Base-by-base conservation (phyloP, 306 rosid genomes). In the Sophora flavescens region DNA sequence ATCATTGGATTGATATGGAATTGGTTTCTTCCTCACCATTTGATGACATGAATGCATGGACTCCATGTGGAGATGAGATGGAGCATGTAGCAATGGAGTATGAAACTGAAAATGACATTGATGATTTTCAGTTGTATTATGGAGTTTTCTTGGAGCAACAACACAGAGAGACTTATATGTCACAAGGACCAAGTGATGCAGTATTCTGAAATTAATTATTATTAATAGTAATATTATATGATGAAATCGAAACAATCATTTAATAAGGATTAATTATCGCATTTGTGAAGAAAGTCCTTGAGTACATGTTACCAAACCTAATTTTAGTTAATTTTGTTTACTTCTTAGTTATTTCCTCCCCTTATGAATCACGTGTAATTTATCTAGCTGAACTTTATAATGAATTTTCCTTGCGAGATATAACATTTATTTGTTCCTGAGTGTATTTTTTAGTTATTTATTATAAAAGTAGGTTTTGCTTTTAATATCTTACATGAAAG, bases 21-120 rank as follows among this genome's bases (percentile, higher is more conserved):
- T 68, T 61, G 60, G 64, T 42, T 32, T 62, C 86, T 75, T 81
- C 79, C 16, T 68, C 67, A 3, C 83, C 16, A 2, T 63, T 73
- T 17, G 77, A 76, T 62, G 83, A 81, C 56, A 36, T 75, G 76
- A 75, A 84, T 81, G 64, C 47, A 41, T 80, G 80, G 85, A 78
- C 65, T 9, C 18, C 78, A 26, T 72, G 52, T 71, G 88, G 52
- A 53, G 63, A 64, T 38, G 80, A 39, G 65, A 72, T 70, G 78
- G 81, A 66, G 17, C 52, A 53, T 70, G 33, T 54, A 8, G 9
- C 30, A 59, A 78, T 41, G 77, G 81, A 66, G 63, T 75, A 53
- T 83, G 81, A 56, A 78, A 81, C 3, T 80, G 50, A 26, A 78
- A 84, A 58, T 77, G 36, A 32, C 0, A 18, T 54, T 41, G 35